Evolutionary conservation across 371 early-diverging fungal species (phyloP).

Genomic region (Syncephalastrum racemosum): DNA sequence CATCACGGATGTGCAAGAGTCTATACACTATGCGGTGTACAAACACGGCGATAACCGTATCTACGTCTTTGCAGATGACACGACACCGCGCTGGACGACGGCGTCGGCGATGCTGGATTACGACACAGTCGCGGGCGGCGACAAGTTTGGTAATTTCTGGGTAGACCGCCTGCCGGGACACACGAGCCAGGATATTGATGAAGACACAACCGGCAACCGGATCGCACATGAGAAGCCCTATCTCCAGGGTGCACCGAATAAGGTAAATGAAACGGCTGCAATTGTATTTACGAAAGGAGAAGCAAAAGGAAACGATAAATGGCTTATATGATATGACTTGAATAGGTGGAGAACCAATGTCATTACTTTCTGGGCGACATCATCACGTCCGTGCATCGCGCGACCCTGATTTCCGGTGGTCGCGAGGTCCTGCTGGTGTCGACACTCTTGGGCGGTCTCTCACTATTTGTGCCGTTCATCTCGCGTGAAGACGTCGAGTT

Average conservation of each 20-base stretch:
- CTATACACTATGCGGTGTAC: slow-evolving; percentile 80
- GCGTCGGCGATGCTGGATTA: slow-evolving; percentile 82
- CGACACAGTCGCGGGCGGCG: slow-evolving; percentile 91
- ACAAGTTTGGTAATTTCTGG: slow-evolving; percentile 95
- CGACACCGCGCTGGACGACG: slow-evolving; percentile 88
- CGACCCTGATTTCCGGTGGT: slow-evolving; percentile 81
- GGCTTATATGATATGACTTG: background rate
- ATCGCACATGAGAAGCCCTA: slow-evolving; percentile 76
- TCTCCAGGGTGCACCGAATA: slow-evolving; percentile 85
- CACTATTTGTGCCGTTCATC: slow-evolving; percentile 83
- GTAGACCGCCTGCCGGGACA: slow-evolving; percentile 73
- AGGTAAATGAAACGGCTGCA: slow-evolving; percentile 64
- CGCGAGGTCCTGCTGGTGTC: slow-evolving; percentile 87
- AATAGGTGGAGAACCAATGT: slow-evolving; percentile 57
- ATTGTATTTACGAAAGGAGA: background rate
- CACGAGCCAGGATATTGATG: slow-evolving; percentile 74
- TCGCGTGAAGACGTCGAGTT: slow-evolving; percentile 91
- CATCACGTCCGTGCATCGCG: slow-evolving; percentile 76
- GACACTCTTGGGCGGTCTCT: slow-evolving; percentile 83
- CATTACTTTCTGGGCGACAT: slow-evolving; percentile 89
- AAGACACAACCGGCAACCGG: slow-evolving; percentile 85
- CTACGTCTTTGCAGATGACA: slow-evolving; percentile 91
- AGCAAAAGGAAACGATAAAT: background rate
- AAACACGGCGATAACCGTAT: slow-evolving; percentile 76
- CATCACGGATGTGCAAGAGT: slow-evolving; percentile 87